Evolutionary conservation across 1,139 yeast species (phyloP).

Genomic region (Arxiozyma slooffiae): DNA sequence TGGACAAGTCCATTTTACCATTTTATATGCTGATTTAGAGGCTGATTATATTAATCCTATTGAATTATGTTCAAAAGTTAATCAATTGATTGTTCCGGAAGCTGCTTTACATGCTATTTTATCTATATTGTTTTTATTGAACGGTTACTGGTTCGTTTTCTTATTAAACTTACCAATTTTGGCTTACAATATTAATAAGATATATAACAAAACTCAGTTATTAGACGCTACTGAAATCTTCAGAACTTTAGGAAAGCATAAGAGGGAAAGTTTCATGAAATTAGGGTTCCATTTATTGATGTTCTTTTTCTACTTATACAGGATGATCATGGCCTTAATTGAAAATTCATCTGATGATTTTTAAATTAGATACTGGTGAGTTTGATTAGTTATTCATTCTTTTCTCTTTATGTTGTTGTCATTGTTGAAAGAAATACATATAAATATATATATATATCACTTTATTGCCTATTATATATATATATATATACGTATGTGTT

Average conservation of each 20-base stretch:
- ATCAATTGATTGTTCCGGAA: conserved; percentile 85
- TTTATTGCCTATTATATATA: not conserved
- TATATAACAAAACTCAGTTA: conserved; percentile 65
- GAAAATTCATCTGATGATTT: conserved; percentile 31
- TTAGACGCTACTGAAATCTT: conserved; percentile 97
- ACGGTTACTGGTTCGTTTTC: conserved; percentile 91
- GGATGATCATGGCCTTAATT: conserved; percentile 93
- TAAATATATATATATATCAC: not conserved
- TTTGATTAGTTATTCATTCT: not conserved
- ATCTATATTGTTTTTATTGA: conserved; percentile 62
- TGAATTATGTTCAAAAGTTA: conserved; percentile 87
- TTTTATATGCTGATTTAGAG: conserved; percentile 87
- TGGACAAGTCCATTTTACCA: conserved; percentile 84
- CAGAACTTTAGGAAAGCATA: conserved; percentile 86
- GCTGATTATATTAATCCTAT: conserved; percentile 95
- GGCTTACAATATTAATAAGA: conserved; percentile 70
- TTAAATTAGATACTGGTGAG: conserved; percentile 23
- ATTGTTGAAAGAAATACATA: not conserved
- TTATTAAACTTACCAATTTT: conserved; percentile 76
- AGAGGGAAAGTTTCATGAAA: conserved; percentile 83
- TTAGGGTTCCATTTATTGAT: conserved; percentile 82
- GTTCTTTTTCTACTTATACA: conserved; percentile 92
- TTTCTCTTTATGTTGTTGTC: too few species aligned
- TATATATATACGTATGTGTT: not conserved
- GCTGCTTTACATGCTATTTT: conserved; percentile 74